Percentiles rank a stretch among this genome's conserved stretches.
These are phyloP conservation scores for Triticum dicoccoides DNA, from an alignment of 176 grass and related monocot species.

Conservation along the genomic window DNA sequence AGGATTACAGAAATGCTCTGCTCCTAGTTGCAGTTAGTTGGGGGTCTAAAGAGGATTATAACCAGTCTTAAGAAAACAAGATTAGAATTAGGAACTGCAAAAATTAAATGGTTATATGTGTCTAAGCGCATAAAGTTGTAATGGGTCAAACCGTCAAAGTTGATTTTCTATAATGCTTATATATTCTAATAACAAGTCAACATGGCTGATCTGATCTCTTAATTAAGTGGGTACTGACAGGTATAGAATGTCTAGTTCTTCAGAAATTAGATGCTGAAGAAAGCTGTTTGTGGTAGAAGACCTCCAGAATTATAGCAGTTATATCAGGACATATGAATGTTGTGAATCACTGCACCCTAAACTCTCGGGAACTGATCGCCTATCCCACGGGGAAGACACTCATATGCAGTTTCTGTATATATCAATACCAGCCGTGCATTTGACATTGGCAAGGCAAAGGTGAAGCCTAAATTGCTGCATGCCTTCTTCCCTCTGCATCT, in stretches of 20 bases:
- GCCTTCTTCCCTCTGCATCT: slow-evolving; percentile 24
- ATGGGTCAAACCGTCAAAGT: neutral
- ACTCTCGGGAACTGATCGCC: slow-evolving; percentile 13
- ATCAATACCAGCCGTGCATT: slow-evolving; percentile 1
- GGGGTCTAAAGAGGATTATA: neutral
- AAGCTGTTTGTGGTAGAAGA: neutral
- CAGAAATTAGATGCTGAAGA: neutral
- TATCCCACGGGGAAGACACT: slow-evolving; percentile 18
- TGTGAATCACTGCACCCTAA: slow-evolving; percentile 30
- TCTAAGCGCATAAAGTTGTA: neutral
- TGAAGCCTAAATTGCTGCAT: slow-evolving; percentile 28
- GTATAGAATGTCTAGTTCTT: neutral
- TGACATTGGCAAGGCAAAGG: slow-evolving; percentile 11
- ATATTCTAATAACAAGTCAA: neutral
- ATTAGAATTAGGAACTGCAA: neutral
- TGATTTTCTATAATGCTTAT: neutral
- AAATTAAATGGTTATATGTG: slow-evolving; percentile 15
- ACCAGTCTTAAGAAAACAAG: neutral
- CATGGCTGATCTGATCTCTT: neutral
- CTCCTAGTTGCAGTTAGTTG: neutral
- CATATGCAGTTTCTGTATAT: slow-evolving; percentile 28
- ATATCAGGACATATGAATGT: slow-evolving; percentile 33
- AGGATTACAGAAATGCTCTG: neutral
- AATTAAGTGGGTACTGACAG: neutral
- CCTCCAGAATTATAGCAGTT: slow-evolving; percentile 1